These are phyloP conservation scores for Globisporangium canariense DNA, from an alignment of 352 stramenopile genomes.

Conservation along the genomic window DNA sequence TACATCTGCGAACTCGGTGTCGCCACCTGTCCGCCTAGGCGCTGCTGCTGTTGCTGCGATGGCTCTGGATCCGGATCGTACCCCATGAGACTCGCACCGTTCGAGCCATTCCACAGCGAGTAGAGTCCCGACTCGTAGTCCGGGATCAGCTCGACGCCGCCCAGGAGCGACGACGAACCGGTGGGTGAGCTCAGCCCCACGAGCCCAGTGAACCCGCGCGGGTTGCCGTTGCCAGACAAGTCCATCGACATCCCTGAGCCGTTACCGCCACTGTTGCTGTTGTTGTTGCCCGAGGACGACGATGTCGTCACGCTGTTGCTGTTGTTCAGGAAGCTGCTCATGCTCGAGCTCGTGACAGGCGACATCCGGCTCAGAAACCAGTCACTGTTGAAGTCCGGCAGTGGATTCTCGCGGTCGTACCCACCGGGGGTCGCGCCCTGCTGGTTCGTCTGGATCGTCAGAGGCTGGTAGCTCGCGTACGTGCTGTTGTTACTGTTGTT, in stretches of 20 bases:
- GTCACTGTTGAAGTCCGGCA: slow-evolving; percentile 47
- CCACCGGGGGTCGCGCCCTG: slow-evolving; percentile 17
- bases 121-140: slow-evolving; percentile 73
- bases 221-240: not conserved
- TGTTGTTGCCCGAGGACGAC: slow-evolving; percentile 13
- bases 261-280: not conserved
- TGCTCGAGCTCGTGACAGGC: slow-evolving; percentile 14
- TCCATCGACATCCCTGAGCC: slow-evolving; percentile 14
- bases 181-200: slow-evolving; percentile 24
- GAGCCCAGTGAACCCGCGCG: slow-evolving; percentile 10
- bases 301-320: not conserved
- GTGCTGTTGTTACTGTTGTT: slow-evolving; percentile 17
- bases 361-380: slow-evolving; percentile 33
- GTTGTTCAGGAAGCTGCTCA: slow-evolving; percentile 3
- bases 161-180: slow-evolving; percentile 41
- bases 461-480: slow-evolving; percentile 19
- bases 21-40: not conserved
- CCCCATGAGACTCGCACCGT: slow-evolving; percentile 34
- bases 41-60: slow-evolving; percentile 12
- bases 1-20: slow-evolving; percentile 25
- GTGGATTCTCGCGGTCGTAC: slow-evolving; percentile 42
- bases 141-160: slow-evolving; percentile 54
- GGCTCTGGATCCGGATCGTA: slow-evolving; percentile 48
- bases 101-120: slow-evolving; percentile 58
- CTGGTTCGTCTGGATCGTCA: slow-evolving; percentile 17